These are phyloP conservation scores for Eudorina sp. DNA, from an alignment of 139 green algal genomes.

Conservation along the genomic window DNA sequence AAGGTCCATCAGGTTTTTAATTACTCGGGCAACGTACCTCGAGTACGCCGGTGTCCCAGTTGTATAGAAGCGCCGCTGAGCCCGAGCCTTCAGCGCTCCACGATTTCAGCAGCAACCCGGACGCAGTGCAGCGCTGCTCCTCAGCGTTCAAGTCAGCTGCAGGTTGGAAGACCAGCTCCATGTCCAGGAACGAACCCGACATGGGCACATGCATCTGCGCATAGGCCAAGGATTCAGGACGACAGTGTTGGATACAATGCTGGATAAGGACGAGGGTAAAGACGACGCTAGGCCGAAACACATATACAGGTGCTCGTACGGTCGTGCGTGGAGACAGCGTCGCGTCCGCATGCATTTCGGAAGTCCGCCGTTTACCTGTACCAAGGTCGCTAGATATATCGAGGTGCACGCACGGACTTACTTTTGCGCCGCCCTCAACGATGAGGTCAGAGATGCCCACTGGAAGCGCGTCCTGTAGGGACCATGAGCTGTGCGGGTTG, in stretches of 20 bases:
- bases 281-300: too few species aligned
- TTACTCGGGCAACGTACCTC: too few species aligned
- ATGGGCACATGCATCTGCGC: conserved; percentile 53
- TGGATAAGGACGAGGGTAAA: too few species aligned
- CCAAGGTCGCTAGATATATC: too few species aligned
- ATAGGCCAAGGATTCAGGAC: too few species aligned
- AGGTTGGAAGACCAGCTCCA: conserved; percentile 47
- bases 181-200: conserved; percentile 51
- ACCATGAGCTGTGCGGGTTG: conserved; percentile 37
- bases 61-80: conserved; percentile 80
- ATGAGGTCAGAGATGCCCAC: neutral
- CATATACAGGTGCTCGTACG: too few species aligned
- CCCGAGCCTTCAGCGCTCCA: conserved; percentile 81
- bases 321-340: too few species aligned
- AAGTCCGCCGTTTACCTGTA: too few species aligned
- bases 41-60: conserved; percentile 72
- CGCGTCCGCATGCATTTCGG: too few species aligned
- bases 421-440: conserved; percentile 20
- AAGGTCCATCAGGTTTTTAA: too few species aligned
- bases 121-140: neutral
- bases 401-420: too few species aligned
- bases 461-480: conserved; percentile 14
- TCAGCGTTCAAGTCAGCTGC: neutral
- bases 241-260: too few species aligned
- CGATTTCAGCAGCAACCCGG: conserved; percentile 18